Base-by-base conservation (phyloP, 371 early-diverging fungal genomes). In the Syncephalis plumigaleata region DNA sequence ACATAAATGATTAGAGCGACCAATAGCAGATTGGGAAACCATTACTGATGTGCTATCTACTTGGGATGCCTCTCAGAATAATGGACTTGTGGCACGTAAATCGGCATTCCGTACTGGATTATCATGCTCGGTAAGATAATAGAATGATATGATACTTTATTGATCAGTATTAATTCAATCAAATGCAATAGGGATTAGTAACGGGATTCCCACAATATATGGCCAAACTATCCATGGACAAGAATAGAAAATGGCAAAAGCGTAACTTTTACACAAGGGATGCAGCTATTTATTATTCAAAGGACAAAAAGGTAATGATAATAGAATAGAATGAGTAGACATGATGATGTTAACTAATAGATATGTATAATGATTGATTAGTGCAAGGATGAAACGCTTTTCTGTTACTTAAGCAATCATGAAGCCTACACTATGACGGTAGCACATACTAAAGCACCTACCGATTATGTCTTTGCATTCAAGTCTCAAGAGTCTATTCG, bases 1-100 rank as follows among this genome's bases (percentile, higher is more conserved):
- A n/a, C n/a, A n/a, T n/a, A n/a, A n/a, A n/a, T n/a, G n/a, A n/a
- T 52, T 70, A 61, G 94, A 91, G 65, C 72, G 91, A 45, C 91
- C 91, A 36, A 51, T 94, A 22, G 68, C 85, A 20, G 83, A 87
- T 53, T 91, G 87, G 83, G 94, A 91, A 60, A 72, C 80, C 17
- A 74, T 91, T 4, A 67, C 84, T 46, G 77, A 80, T 53, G 65
- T 86, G 4, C 64, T 88, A 20, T 71, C 72, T 44, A 65, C 75
- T 3, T 91, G 91, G 91, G 91, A 88, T 44, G 65, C 67, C 8
- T 1, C 21, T 11, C 64, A 73, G 39, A 61, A 60, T 23, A 87
- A 87, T 61, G 77, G 75, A 17, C 60, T 91, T 27, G 55, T 87
- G 42, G 65, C 79, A 45, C 84, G 80, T 53, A 72, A 73, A 47